Evolutionary conservation across 371 early-diverging fungal genomes (phyloP), one percentile per base, ranked within the genome.

Genomic region (Circinella minor): DNA sequence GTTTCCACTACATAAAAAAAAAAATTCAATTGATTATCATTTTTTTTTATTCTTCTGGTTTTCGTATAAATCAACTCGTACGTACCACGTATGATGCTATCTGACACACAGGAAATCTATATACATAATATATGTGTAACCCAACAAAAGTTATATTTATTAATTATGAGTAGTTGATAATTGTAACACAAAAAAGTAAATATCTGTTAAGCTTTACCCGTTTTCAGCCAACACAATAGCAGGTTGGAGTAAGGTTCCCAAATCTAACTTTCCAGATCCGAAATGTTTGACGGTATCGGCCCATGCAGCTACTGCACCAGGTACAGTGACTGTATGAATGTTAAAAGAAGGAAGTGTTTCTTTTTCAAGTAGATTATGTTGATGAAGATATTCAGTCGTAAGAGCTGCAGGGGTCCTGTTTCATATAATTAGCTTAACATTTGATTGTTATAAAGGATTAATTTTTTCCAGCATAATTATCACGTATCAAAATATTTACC

Each of bases 301-400:
- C 89, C 94, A 91, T 2, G 92, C 94, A 20, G 89, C 87, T 8
- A 92, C 89, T 36, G 95, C 94, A 20, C 95, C 94, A 10, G 96
- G 98, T 11, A 96, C 92, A 7, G 93, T 94, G 20, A 92, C 85
- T 1, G 89, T 74, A 72, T 91, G 85, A 36, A 86, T 77, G 59
- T 85, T 88, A 63, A 27, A 59, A 9, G 37, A 55, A 36, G 93
- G 88, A 34, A 91, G 74, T 14, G 70, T 48, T 13, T 59, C 47
- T 18, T 74, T 83, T 4, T 63, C 66, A 39, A 77, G 63, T 2
- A 82, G 83, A 69, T 17, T 46, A 48, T 73, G 71, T 4, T 68
- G 67, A 13, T 65, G 74, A 20, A 85, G 80, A 68, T 73, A 61
- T 17, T 84, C 81, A 57, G 87, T 74, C 17, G 81, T 93, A 73